A percentile compares a stretch with the other conserved stretches of the same genome.
Conservation (phyloP, 768 basidiomycete species). For the Lentinula guzmanii region DNA sequence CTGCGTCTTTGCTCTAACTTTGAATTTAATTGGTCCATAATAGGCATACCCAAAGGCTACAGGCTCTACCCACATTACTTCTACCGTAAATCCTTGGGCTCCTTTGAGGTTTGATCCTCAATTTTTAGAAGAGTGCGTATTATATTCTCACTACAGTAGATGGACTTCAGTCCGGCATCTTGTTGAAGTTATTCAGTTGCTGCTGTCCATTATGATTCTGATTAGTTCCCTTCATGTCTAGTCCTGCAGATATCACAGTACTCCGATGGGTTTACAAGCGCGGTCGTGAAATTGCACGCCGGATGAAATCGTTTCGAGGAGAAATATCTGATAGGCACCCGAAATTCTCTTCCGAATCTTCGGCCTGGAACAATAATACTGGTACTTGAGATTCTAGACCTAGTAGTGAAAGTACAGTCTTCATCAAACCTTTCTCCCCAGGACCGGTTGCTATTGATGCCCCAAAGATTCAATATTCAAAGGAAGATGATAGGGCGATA, state of each 20-base stretch:
- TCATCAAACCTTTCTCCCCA: not conserved
- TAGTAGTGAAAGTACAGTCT: not conserved
- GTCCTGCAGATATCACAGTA: slow-evolving; percentile 16
- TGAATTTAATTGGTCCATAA: not conserved
- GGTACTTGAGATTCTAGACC: not conserved
- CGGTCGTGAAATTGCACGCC: slow-evolving; percentile 23
- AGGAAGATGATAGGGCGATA: slow-evolving; percentile 19
- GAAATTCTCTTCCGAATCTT: slow-evolving; percentile 7
- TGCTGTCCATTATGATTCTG: not conserved
- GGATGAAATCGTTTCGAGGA: slow-evolving; percentile 24
- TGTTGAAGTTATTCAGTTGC: too few species aligned
- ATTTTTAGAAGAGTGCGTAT: not conserved
- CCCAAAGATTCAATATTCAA: slow-evolving; percentile 16
- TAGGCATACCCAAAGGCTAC: not conserved
- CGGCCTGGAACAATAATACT: slow-evolving; percentile 6
- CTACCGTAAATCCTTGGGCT: not conserved
- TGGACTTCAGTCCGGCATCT: not conserved
- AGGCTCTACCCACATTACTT: not conserved
- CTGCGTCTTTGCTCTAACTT: not conserved
- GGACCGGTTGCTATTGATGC: slow-evolving; percentile 14
- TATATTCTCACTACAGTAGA: too few species aligned
- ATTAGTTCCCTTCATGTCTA: not conserved
- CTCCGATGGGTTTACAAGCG: slow-evolving; percentile 21
- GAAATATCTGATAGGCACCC: slow-evolving; percentile 14
- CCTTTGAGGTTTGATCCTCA: not conserved